Evolutionary conservation across 1,139 yeast genomes (phyloP).

Genomic region (Diutina pseudorugosa): DNA sequence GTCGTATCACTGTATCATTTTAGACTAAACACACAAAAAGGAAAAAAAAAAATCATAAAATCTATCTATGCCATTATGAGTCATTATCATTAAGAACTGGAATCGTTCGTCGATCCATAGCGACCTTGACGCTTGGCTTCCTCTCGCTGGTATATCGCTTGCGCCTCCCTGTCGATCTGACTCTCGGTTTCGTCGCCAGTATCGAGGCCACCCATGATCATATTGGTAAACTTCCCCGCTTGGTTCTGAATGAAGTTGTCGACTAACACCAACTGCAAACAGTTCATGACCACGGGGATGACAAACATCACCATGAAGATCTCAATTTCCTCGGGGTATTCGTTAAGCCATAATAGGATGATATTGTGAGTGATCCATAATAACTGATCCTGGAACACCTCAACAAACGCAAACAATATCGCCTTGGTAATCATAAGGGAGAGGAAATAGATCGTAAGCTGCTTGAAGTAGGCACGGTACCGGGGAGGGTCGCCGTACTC

Average conservation of each 20-base stretch:
- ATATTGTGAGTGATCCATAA: constrained; percentile 36
- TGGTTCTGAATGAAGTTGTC: constrained; percentile 73
- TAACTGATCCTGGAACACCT: constrained; percentile 26
- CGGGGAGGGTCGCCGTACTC: constrained; percentile 67
- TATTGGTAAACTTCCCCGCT: constrained; percentile 4
- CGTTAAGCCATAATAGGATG: constrained; percentile 63
- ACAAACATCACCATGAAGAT: constrained; percentile 79
- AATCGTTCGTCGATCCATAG: neutral
- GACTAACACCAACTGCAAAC: constrained; percentile 74
- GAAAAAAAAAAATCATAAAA: too few relatives aligned
- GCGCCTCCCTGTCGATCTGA: neutral
- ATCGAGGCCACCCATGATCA: neutral
- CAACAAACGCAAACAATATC: constrained; percentile 30
- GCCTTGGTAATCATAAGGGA: constrained; percentile 54
- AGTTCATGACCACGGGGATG: constrained; percentile 69
- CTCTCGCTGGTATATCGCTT: neutral
- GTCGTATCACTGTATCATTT: too few relatives aligned
- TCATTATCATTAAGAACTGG: neutral
- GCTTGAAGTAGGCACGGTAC: constrained; percentile 56
- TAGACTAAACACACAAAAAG: too few relatives aligned
- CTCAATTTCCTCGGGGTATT: constrained; percentile 64
- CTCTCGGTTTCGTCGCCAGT: neutral
- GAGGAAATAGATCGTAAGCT: constrained; percentile 53
- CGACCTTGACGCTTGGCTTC: neutral
- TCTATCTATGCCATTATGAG: neutral